Evolutionary conservation across 164 flowering plant genomes (phyloP).

Genomic region (Sedum album): DNA sequence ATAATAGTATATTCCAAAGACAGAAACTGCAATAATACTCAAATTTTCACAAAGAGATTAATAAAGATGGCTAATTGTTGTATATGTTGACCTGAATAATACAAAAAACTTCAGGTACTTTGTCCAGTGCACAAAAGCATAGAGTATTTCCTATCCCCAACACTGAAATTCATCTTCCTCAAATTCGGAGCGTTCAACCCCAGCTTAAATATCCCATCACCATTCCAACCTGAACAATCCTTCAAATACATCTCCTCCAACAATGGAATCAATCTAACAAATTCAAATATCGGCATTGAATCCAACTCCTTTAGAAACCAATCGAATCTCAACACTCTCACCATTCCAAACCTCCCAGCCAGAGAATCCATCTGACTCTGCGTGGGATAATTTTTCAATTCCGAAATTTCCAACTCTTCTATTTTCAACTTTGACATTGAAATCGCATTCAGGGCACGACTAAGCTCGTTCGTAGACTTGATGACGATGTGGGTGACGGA

Average conservation of each 20-base stretch:
- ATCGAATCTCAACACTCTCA: background rate
- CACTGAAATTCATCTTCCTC: too few relatives aligned
- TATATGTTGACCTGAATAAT: too few relatives aligned
- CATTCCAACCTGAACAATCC: background rate
- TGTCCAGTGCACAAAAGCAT: too few relatives aligned
- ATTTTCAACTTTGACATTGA: background rate
- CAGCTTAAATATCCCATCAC: background rate
- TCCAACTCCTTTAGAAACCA: background rate
- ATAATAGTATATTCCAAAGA: too few relatives aligned
- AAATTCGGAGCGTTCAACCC: background rate
- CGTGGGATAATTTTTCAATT: too few relatives aligned
- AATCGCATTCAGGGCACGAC: background rate
- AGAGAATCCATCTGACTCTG: too few relatives aligned
- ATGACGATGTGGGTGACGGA: background rate
- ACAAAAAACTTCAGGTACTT: too few relatives aligned
- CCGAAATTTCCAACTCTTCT: too few relatives aligned
- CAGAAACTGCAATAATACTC: too few relatives aligned
- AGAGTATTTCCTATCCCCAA: too few relatives aligned
- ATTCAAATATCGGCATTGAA: background rate
- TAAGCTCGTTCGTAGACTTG: background rate
- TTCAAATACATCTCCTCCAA: background rate
- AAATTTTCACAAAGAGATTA: too few relatives aligned
- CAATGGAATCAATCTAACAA: background rate
- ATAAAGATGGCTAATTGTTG: too few relatives aligned
- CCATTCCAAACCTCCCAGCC: background rate